Conservation (phyloP, 768 basidiomycete genomes). For the Cantharellus anzutake region DNA sequence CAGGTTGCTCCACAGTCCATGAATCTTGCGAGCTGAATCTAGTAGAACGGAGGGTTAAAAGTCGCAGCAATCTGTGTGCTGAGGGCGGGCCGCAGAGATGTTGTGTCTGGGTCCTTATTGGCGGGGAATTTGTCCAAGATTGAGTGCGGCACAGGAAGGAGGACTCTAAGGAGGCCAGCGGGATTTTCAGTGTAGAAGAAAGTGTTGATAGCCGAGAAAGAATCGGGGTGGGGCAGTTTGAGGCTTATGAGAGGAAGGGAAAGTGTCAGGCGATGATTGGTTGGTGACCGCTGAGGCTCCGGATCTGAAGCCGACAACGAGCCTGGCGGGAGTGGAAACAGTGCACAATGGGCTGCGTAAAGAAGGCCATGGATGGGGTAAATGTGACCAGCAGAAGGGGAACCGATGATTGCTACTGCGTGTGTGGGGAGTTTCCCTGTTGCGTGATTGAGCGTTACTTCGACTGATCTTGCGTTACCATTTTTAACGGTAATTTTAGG, state of each 20-base stretch:
- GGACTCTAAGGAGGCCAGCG: constrained; percentile 33
- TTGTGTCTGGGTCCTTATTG: neutral
- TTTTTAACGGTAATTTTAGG: neutral
- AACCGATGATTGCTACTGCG: neutral
- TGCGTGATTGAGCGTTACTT: neutral
- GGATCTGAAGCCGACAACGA: neutral
- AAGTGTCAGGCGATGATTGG: constrained; percentile 3
- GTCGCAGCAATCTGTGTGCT: neutral
- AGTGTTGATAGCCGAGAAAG: constrained; percentile 42
- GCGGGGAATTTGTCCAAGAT: neutral
- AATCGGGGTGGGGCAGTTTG: constrained; percentile 46
- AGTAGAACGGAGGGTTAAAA: neutral
- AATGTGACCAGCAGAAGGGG: neutral
- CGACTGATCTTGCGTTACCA: neutral
- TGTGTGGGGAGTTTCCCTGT: neutral
- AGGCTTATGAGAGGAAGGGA: constrained; percentile 48
- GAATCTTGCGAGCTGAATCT: neutral
- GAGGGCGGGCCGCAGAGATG: neutral
- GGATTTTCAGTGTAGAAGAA: constrained; percentile 55
- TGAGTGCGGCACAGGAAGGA: constrained; percentile 28
- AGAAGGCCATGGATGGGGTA: neutral
- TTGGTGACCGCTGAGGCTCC: neutral
- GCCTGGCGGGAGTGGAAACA: neutral
- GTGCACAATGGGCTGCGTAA: neutral
- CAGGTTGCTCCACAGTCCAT: neutral